Evolutionary conservation across 1,139 yeast genomes (phyloP).

Genomic region (Hyphopichia burtonii): DNA sequence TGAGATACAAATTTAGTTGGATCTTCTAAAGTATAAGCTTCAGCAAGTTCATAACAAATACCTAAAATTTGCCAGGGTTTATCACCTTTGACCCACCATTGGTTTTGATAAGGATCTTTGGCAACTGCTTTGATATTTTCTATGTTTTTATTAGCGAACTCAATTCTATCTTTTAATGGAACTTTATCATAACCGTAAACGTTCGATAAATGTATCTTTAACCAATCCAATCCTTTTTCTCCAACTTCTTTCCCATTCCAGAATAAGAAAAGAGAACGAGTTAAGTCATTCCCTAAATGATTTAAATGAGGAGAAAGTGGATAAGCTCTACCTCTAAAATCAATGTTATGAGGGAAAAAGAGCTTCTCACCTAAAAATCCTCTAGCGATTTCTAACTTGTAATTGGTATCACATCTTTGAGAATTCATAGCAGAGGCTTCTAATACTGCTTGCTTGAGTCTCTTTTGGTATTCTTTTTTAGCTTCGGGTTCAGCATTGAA

Average conservation of each 20-base stretch:
- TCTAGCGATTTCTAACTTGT: slow-evolving; percentile 91
- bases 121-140: slow-evolving; percentile 68
- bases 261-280: slow-evolving; percentile 79
- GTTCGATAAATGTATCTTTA: slow-evolving; percentile 87
- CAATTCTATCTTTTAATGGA: slow-evolving; percentile 70
- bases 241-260: slow-evolving; percentile 90
- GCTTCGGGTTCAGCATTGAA: slow-evolving; percentile 69
- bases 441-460: slow-evolving; percentile 55
- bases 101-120: slow-evolving; percentile 59
- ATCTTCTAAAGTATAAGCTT: slow-evolving; percentile 67
- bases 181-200: slow-evolving; percentile 85
- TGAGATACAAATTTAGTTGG: slow-evolving; percentile 77
- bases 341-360: slow-evolving; percentile 91
- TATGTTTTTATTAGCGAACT: slow-evolving; percentile 68
- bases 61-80: slow-evolving; percentile 96
- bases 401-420: slow-evolving; percentile 89
- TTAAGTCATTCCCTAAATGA: slow-evolving; percentile 89
- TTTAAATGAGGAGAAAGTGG: slow-evolving; percentile 80
- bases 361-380: slow-evolving; percentile 88
- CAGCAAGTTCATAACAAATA: slow-evolving; percentile 74
- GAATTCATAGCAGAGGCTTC: slow-evolving; percentile 72
- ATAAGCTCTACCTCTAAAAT: slow-evolving; percentile 94
- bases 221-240: slow-evolving; percentile 74
- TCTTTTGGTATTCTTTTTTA: slow-evolving; percentile 64
- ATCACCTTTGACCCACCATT: slow-evolving; percentile 87